Base-by-base conservation (phyloP, 2,329 filamentous ascomycete species). In the Raffaelea ambrosiae region DNA sequence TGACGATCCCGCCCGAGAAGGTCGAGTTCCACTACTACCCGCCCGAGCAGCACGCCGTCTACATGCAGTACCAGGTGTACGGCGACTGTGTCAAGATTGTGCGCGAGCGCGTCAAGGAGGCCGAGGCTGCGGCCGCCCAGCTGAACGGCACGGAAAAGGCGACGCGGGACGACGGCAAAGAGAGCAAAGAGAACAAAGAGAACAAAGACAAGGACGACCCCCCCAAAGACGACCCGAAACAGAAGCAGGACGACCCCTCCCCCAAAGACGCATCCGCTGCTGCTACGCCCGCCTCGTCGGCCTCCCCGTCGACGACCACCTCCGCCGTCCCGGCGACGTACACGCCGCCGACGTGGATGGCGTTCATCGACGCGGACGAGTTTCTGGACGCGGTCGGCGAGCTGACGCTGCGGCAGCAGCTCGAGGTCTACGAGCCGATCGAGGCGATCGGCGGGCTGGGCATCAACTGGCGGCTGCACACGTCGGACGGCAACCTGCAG, bases 51-150 rank as follows among this genome's bases (percentile, higher is more conserved):
- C 50, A 42, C 43, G 44, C 46, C 42, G n/a, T 19, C 14, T 52
- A 45, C 47, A 52, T 52, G 50, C 50, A 52, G 36, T 52, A 52
- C 45, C 45, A 40, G 7, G 19, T 52, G 11, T 52, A 52, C 50
- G 41, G 43, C 35, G 13, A 40, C 14, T 52, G 50, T 45, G 23
- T 46, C 16, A 10, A 22, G 10, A 35, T 52, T n/a, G 50, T 38
- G 4, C 33, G 43, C 35, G 48, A 49, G 35, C 29, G 21, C 26
- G 33, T 43, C 4, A 44, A 41, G 14, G 36, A 9, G 5, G 35
- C 35, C 13, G 35, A 9, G 8, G 22, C 22, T 4, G 22, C 41
- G 3, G 16, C 41, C 23, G 31, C 31, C 16, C 16, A 9, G 31
- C 31, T 9, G 31, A 9, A 16, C 31, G 31, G 31, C 31, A 16